Percentiles rank a stretch among this genome's conserved stretches.
Conservation (phyloP, 495 filamentous ascomycete species). For the Tetracladium marchalianum region DNA sequence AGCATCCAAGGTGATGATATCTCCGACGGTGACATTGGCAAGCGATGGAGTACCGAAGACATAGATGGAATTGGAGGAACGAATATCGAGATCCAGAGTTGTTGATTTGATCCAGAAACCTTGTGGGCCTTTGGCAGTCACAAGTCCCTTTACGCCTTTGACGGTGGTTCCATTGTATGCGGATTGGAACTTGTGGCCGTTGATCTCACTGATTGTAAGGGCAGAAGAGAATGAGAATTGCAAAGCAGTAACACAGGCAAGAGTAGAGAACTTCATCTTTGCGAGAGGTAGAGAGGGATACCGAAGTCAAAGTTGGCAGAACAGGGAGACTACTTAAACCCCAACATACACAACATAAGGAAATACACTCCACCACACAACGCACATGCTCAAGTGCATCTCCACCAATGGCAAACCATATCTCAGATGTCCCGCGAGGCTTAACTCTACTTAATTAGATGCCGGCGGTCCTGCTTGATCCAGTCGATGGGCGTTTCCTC, state of each 20-base stretch:
- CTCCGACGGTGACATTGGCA: constrained; percentile 38
- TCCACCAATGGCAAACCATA: too few species aligned
- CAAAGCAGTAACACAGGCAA: not conserved
- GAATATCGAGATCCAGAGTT: constrained; percentile 31
- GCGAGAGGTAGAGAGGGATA: not conserved
- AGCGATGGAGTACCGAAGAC: constrained; percentile 36
- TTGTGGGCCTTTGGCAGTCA: constrained; percentile 46
- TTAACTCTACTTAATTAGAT: too few species aligned
- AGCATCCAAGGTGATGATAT: constrained; percentile 44
- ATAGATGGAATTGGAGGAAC: constrained; percentile 45
- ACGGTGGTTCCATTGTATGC: constrained; percentile 39
- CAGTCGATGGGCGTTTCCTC: too few species aligned
- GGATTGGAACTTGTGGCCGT: constrained; percentile 49
- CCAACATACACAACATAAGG: too few species aligned
- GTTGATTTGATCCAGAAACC: constrained; percentile 50
- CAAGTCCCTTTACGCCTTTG: constrained; percentile 43
- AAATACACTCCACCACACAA: not conserved
- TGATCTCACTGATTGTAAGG: constrained; percentile 49
- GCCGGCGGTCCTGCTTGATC: too few species aligned
- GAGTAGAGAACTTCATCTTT: constrained; percentile 1
- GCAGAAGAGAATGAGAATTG: constrained; percentile 17
- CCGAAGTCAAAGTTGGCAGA: not conserved
- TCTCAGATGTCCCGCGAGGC: too few species aligned
- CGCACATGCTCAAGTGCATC: not conserved
- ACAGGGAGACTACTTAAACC: too few species aligned